Base-by-base conservation (phyloP, 768 basidiomycete species). In the Auriculariales sp. region DNA sequence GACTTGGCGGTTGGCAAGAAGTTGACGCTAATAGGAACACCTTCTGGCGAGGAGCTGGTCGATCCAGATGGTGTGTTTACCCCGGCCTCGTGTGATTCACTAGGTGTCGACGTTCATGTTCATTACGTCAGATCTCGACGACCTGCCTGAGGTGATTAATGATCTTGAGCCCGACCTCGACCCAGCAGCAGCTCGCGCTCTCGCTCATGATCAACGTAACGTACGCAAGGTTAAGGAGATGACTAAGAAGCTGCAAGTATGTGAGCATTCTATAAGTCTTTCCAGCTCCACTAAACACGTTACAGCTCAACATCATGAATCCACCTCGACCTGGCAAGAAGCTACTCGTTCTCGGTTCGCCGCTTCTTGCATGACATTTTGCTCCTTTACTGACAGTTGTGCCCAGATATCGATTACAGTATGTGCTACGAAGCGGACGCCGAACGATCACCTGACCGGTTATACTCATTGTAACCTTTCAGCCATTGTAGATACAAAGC, bases 401-500 rank as follows among this genome's bases (percentile, higher is more conserved):
- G n/a, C 12, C 30, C 33, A 7, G 39, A 44, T 10, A 44, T 44
- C 22, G 39, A 44, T 19, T 44, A 44, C 39, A 44, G 39, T 44
- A 7, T 6, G 39, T 24, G 22, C 22, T 19, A 3, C 17, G 9
- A 24, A 44, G 6, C 11, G n/a, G n/a, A n/a, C n/a, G n/a, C n/a
- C n/a, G n/a, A n/a, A n/a, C n/a, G n/a, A n/a, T 22, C 22, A n/a
- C n/a, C n/a, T n/a, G n/a, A n/a, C n/a, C n/a, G n/a, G n/a, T 25
- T 27, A 39, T 49, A 29, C 28, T 31, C 28, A 54, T 31, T n/a
- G 27, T 42, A 42, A 39, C 50, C 34, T 49, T 15, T 30, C 56
- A 87, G 85, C 86, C 29, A 87, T 90, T 46, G 64, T 88, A 56
- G 87, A 91, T 62, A 88, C 88, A 14, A 86, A 85, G 58, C 87